Percentiles rank a stretch among this genome's conserved stretches.
These are phyloP conservation scores for Colletotrichum navitas DNA, from an alignment of 2,329 filamentous ascomycete species.

Conservation along the genomic window DNA sequence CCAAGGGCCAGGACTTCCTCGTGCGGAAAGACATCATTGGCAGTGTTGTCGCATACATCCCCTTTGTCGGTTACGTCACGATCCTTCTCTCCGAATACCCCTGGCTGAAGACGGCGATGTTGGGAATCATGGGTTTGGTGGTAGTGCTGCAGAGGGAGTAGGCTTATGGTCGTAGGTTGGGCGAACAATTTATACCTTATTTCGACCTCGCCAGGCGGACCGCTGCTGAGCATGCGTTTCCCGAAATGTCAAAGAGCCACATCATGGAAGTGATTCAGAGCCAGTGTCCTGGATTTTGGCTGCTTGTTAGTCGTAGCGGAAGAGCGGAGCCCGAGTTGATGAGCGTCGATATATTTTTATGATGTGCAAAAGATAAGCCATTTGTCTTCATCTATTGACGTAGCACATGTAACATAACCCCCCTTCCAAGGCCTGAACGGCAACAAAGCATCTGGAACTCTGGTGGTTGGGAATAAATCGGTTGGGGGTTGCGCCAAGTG, in stretches of 20 bases:
- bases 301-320: not conserved
- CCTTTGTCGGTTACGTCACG: slow-evolving; percentile 96
- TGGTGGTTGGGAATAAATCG: not conserved
- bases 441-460: not conserved
- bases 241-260: not conserved
- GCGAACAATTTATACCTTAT: slow-evolving; percentile 1
- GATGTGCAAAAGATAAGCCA: not conserved
- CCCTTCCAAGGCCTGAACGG: too few species aligned
- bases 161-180: not conserved
- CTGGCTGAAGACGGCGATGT: slow-evolving; percentile 95
- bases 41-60: slow-evolving; percentile 90
- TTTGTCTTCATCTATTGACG: not conserved
- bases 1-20: slow-evolving; percentile 86
- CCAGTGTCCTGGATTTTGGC: not conserved
- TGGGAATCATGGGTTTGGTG: slow-evolving; percentile 94
- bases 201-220: not conserved
- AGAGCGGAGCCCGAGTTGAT: not conserved
- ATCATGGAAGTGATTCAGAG: not conserved
- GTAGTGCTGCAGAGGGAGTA: slow-evolving; percentile 94
- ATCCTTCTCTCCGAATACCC: slow-evolving; percentile 96
- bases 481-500: too few species aligned
- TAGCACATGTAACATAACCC: not conserved
- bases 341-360: not conserved
- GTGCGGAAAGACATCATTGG: slow-evolving; percentile 92
- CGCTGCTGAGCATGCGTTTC: not conserved